Evolutionary conservation across 345 rosid genomes (phyloP), one percentile per base, ranked within the genome.

Genomic region (Murraya paniculata): DNA sequence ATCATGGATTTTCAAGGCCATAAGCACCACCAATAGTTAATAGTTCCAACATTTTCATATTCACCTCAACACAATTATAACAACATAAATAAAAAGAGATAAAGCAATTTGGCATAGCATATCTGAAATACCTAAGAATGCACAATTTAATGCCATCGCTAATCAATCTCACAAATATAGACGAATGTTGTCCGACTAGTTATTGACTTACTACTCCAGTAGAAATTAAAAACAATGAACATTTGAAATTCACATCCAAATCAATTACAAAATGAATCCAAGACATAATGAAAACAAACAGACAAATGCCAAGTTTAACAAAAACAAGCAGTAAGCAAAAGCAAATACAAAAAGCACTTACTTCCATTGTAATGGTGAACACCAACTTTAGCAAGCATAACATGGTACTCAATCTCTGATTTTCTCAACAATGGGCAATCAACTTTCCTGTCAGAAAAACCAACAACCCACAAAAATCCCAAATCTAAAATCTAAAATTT

Each of bases 361-460:
- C 94, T 92, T 75, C 94, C 94, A 64, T 89, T 92, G 79, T 88
- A 92, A 79, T 90, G 94, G 82, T 92, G 97, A 28, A 92, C 93
- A 27, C 93, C 93, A 85, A 92, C 88, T 82, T 90, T 90, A 1
- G 93, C 84, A 38, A 92, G 88, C 97, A 92, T 90, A 2, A 93
- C 94, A 82, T 92, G 89, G 74, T 90, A 90, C 75, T 92, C 94
- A 18, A 92, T 90, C 90, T 90, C 94, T 1, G 97, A 92, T 82
- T 91, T 92, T 61, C 97, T 86, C 75, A 92, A 81, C 0, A 94
- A 93, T 22, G 94, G 97, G 50, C 94, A 92, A 56, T 92, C 33
- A 90, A 75, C 36, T 92, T 92, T 33, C 89, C 38, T 64, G 53
- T 0, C 5, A 28, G n/a, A 64, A 25, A 57, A 39, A 8, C n/a